Evolutionary conservation across 192 early-diverging fungal genomes (phyloP), one percentile per base, ranked within the genome.

Genomic region (Ambispora gerdemannii): DNA sequence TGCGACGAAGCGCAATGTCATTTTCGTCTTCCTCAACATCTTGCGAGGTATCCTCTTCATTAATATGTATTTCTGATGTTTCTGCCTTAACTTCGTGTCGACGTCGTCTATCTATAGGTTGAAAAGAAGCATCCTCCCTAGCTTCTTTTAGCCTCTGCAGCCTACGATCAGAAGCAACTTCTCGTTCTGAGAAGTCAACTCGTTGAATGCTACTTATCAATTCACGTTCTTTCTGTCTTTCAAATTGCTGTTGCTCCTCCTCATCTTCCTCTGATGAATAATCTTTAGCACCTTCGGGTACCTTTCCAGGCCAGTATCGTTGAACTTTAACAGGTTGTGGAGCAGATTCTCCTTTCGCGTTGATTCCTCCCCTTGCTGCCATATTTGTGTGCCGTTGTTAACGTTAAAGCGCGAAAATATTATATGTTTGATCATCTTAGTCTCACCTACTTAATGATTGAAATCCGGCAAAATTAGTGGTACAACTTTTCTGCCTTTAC

Each of bases 291-390:
- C 79, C 79, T 33, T 80, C 78, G 19, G 87, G 87, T 3, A 76
- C 85, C 59, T 83, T 72, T 35, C 87, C 87, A 4, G 84, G 83
- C 47, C 87, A 69, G 33, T 88, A 88, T 2, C 87, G 81, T 28
- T 84, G 81, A 13, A 82, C 83, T 30, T 81, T 81, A 17, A 75
- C 74, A 19, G 83, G 83, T 30, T 80, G 73, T 13, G 73, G 72
- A 22, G 51, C 52, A 6, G 30, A 70, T 6, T 73, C 71, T 20
- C 76, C 76, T 33, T 76, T 80, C 22, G 73, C 27, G 34, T 69
- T 69, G 15, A 55, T n/a, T 24, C 67, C 51, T n/a, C 67, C 67
- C n/a, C 67, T 50, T 25, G 67, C 67, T 27, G 67, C 67, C 67
- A 69, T 69, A 19, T 35, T 69, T 50, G n/a, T n/a, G n/a, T n/a